These are phyloP conservation scores for Delphinella strobiligena DNA, from an alignment of 2,329 filamentous ascomycete species.

Conservation along the genomic window DNA sequence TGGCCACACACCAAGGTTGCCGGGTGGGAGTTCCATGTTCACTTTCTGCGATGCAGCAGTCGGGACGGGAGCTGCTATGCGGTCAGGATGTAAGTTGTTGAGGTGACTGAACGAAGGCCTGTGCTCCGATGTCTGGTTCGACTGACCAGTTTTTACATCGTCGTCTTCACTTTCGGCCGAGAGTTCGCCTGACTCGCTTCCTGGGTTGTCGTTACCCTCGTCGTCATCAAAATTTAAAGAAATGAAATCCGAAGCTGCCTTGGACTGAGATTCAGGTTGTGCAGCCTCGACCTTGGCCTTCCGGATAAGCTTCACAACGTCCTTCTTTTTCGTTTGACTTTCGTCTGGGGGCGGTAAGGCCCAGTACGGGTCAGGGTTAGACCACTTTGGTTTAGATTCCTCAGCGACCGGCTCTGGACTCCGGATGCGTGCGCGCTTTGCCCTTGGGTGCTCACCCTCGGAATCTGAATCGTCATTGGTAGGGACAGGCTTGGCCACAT, in stretches of 20 bases:
- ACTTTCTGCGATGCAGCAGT: slow-evolving; percentile 1
- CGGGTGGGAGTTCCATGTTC: slow-evolving; percentile 1
- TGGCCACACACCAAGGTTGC: slow-evolving; percentile 9
- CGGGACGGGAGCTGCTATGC: slow-evolving; percentile 2
- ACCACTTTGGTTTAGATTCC: slow-evolving; percentile 61
- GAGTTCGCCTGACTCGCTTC: slow-evolving; percentile 27
- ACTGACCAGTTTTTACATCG: background rate
- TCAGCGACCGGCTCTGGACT: slow-evolving; percentile 11
- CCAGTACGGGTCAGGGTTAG: slow-evolving; percentile 90
- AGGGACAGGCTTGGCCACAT: background rate
- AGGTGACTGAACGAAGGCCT: slow-evolving; percentile 21
- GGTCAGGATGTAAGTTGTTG: slow-evolving; percentile 17
- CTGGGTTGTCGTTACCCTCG: slow-evolving; percentile 17
- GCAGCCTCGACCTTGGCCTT: slow-evolving; percentile 66
- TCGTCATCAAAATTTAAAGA: slow-evolving; percentile 62
- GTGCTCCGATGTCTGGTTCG: background rate
- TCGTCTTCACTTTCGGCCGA: background rate
- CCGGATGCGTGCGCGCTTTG: slow-evolving; percentile 19
- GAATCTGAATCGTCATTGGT: slow-evolving; percentile 9
- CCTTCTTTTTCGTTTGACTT: slow-evolving; percentile 59
- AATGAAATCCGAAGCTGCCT: slow-evolving; percentile 67
- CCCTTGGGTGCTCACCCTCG: slow-evolving; percentile 15
- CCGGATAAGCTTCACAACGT: slow-evolving; percentile 82
- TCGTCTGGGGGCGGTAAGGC: slow-evolving; percentile 71
- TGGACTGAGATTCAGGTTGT: slow-evolving; percentile 24